phyloP scores from a whole-genome alignment of 2,329 filamentous ascomycete species.

The Thelonectria rubi region DNA sequence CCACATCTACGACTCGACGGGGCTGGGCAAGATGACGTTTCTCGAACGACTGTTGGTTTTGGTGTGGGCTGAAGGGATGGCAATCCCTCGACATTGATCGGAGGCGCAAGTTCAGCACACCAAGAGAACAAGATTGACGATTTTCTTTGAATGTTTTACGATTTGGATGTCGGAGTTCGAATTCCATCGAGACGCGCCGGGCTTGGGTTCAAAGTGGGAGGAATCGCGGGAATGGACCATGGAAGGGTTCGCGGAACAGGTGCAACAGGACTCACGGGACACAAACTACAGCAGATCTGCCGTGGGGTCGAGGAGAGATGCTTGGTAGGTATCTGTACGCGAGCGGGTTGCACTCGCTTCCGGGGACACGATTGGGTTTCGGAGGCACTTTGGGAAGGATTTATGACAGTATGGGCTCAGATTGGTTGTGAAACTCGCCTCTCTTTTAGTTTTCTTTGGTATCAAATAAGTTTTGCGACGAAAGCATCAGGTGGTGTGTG shows the following conservation, averaged over 20 bases:
- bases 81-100: constrained; percentile 6
- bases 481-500: background rate
- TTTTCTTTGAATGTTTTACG: constrained; percentile 13
- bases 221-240: constrained; percentile 13
- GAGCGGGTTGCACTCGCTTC: background rate
- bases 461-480: background rate
- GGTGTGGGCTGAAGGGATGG: background rate
- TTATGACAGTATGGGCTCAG: constrained; percentile 6
- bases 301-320: constrained; percentile 18
- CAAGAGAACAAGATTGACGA: constrained; percentile 9
- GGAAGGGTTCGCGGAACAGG: constrained; percentile 22
- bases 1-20: constrained; percentile 13
- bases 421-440: constrained; percentile 15
- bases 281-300: constrained; percentile 22
- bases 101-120: constrained; percentile 13
- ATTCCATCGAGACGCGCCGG: background rate
- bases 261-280: constrained; percentile 38
- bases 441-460: background rate
- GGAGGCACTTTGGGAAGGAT: constrained; percentile 2
- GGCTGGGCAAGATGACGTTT: constrained; percentile 7
- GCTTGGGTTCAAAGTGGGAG: constrained; percentile 9
- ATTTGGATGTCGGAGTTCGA: constrained; percentile 18
- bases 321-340: constrained; percentile 11
- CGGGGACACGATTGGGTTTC: background rate
- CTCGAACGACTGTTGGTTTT: background rate